These are phyloP conservation scores for Mycena galopus DNA, from an alignment of 768 basidiomycete species.

Conservation along the genomic window DNA sequence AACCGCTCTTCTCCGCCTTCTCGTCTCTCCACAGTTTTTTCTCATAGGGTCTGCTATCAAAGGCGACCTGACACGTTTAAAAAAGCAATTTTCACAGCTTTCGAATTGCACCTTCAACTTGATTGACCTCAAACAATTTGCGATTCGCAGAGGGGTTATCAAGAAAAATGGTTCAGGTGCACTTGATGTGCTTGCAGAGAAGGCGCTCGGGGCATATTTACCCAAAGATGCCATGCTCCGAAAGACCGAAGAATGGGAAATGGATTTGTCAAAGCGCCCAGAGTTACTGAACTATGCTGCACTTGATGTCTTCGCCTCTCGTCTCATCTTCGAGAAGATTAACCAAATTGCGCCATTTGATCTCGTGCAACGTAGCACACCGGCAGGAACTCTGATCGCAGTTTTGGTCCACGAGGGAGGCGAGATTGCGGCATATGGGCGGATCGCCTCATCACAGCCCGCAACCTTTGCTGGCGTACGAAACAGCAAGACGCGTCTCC, in stretches of 20 bases:
- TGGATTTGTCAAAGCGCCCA: neutral
- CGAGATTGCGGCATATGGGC: neutral
- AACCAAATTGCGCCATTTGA: neutral
- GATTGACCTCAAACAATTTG: neutral
- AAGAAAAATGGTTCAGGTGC: neutral
- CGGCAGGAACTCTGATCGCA: neutral
- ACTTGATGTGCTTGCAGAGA: neutral
- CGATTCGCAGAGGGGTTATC: neutral
- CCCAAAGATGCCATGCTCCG: neutral
- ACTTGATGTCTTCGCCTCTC: neutral
- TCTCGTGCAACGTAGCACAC: neutral
- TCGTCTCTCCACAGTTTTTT: constrained; percentile 17
- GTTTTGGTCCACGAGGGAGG: neutral
- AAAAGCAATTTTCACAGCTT: constrained; percentile 27
- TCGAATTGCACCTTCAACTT: neutral
- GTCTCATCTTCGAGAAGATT: neutral
- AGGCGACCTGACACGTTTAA: constrained; percentile 34
- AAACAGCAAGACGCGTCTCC: neutral
- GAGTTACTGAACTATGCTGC: neutral
- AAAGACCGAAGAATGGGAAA: neutral
- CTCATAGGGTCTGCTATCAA: constrained; percentile 30
- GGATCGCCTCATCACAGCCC: neutral
- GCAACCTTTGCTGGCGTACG: neutral
- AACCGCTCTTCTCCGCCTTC: neutral
- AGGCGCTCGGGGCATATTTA: neutral